Percentiles rank a stretch among this genome's conserved stretches.
These are phyloP conservation scores for Spathaspora boniae DNA, from an alignment of 805 yeast species.

Conservation along the genomic window DNA sequence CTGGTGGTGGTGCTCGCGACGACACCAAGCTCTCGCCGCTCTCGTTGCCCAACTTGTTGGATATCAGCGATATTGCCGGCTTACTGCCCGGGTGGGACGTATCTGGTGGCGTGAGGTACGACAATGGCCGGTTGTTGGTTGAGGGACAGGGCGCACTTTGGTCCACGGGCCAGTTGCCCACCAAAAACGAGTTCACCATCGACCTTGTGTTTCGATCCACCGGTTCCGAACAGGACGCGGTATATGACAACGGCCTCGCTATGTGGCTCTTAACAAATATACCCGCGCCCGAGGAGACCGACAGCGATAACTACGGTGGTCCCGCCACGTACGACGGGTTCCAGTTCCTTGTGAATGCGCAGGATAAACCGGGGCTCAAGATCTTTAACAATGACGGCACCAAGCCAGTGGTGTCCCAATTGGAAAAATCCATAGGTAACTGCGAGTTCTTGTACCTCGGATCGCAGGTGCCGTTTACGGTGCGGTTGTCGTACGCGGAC, in stretches of 20 bases:
- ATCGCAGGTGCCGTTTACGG: conserved; percentile 65
- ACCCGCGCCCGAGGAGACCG: conserved; percentile 15
- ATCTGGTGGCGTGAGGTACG: conserved; percentile 78
- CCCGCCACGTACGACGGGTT: conserved; percentile 61
- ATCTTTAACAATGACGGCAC: conserved; percentile 62
- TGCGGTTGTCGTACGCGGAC: conserved; percentile 56
- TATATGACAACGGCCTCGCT: conserved; percentile 51
- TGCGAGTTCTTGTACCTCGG: conserved; percentile 61
- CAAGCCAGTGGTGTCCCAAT: conserved; percentile 24
- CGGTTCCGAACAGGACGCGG: conserved; percentile 35
- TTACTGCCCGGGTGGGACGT: conserved; percentile 28
- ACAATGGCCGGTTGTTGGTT: conserved; percentile 53
- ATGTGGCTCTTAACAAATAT: conserved; percentile 25
- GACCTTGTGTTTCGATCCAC: conserved; percentile 63
- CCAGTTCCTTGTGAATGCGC: conserved; percentile 53
- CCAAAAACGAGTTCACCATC: conserved; percentile 46
- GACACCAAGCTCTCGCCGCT: no score
- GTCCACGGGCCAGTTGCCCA: conserved; percentile 15
- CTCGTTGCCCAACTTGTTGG: conserved; percentile 36
- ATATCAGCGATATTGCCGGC: conserved; percentile 19
- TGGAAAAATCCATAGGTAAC: conserved; percentile 44
- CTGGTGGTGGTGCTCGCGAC: no score
- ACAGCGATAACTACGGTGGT: conserved; percentile 44
- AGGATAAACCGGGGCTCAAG: conserved; percentile 49
- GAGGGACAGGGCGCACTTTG: conserved; percentile 20